Evolutionary conservation across 2,329 filamentous ascomycete genomes (phyloP), one percentile per base, ranked within the genome.

Genomic region (Aspergillus tanneri): DNA sequence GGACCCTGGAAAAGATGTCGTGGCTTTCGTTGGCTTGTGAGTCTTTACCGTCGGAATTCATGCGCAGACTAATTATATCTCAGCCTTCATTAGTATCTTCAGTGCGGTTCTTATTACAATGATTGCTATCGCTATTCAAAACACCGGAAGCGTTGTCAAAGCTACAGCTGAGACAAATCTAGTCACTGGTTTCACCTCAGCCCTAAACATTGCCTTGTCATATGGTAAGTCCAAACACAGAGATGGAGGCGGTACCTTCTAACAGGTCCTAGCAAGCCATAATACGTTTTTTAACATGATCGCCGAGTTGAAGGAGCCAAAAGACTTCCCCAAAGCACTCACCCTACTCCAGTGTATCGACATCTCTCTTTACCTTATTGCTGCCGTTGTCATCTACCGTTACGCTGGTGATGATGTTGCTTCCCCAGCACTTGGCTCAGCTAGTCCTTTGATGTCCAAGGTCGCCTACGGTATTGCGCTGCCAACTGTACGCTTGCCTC

Each of bases 381-480:
- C 83, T 0, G 84, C 83, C 11, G 76, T 80, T 12, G 76, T 87
- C 34, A 81, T 87, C 57, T 88, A 88, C 67, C 72, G 78, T 51
- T 87, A 78, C 59, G 80, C 78, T 3, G 85, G 85, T 0, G 67
- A 72, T 0, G 63, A 73, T 9, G 83, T 87, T 4, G 72, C 75
- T 1, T 82, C 79, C 2, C 85, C 85, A 0, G 84, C 85, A 0
- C 75, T 88, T 1, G 79, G 81, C 18, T 84, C 83, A 0, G 78
- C 82, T 5, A 73, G 75, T 2, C 60, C 60, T 4, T 60, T 74
- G 0, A 66, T 87, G 37, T 73, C 77, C 19, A 85, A 85, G 60
- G 70, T 84, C 7, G 82, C 84, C 9, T 87, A 81, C 68, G 83
- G 81, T n/a, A 71, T 87, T 47, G 84, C 84, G n/a, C 75, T 84